Evolutionary conservation across 2,329 filamentous ascomycete genomes (phyloP).

Genomic region (Anthostomella pinea): DNA sequence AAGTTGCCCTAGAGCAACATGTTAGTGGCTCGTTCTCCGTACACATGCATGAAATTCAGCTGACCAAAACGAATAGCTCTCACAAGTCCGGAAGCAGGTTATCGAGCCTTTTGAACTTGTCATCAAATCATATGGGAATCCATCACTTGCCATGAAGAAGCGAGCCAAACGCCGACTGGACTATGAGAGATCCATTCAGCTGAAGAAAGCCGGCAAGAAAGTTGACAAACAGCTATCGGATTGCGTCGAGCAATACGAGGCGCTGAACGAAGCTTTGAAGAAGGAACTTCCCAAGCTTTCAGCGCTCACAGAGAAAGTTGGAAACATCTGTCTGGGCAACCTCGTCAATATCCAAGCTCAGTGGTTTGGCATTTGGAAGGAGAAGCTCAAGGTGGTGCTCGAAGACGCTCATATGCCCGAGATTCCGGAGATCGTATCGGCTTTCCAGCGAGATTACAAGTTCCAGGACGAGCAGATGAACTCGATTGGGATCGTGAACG

Average conservation of each 20-base stretch:
- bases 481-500: slow-evolving; percentile 75
- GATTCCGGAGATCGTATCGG: slow-evolving; percentile 68
- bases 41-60: slow-evolving; percentile 5
- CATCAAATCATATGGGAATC: slow-evolving; percentile 77
- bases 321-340: slow-evolving; percentile 77
- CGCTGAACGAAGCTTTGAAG: slow-evolving; percentile 89
- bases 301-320: slow-evolving; percentile 73
- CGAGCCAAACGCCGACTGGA: slow-evolving; percentile 89
- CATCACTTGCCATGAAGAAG: slow-evolving; percentile 88
- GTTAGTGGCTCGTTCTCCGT: slow-evolving; percentile 45
- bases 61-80: slow-evolving; percentile 41
- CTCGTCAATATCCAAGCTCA: slow-evolving; percentile 80
- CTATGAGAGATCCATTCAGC: slow-evolving; percentile 76
- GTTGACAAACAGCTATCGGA: slow-evolving; percentile 82
- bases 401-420: slow-evolving; percentile 65
- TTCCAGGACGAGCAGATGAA: slow-evolving; percentile 71
- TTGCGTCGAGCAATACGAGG: slow-evolving; percentile 83
- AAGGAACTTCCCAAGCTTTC: slow-evolving; percentile 88
- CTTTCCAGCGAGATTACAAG: slow-evolving; percentile 76
- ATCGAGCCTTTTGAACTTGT: slow-evolving; percentile 80
- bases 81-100: slow-evolving; percentile 73
- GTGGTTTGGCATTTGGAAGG: slow-evolving; percentile 82
- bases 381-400: slow-evolving; percentile 75
- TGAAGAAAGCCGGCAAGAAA: slow-evolving; percentile 79
- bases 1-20: slow-evolving; percentile 80